A percentile compares a stretch with the other conserved stretches of the same genome.
phyloP scores from a whole-genome alignment of 306 rosid genomes.

The Fagus sylvatica region DNA sequence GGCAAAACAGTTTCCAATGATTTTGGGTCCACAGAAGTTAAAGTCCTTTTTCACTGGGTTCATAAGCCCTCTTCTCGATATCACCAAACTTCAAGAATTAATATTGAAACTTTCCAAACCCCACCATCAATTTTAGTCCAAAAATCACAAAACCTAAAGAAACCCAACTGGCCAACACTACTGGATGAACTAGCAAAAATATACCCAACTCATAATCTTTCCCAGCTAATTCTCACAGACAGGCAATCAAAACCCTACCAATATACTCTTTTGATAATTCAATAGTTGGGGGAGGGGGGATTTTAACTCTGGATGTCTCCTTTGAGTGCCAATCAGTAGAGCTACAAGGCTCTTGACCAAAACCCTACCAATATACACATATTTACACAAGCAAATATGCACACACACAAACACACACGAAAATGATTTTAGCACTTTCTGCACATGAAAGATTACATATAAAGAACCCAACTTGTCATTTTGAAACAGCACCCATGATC shows the following conservation, averaged over 20 bases:
- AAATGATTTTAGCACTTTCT: not conserved
- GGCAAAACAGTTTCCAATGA: not conserved
- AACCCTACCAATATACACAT: constrained; percentile 16
- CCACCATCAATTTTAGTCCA: too few species aligned
- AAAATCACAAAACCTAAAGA: too few species aligned
- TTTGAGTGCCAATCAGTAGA: too few species aligned
- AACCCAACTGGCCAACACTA: too few species aligned
- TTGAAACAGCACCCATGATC: not conserved
- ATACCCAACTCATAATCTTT: not conserved
- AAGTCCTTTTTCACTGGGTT: not conserved
- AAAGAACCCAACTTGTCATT: not conserved
- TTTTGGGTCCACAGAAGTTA: not conserved
- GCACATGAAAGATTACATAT: not conserved
- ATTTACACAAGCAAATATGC: not conserved
- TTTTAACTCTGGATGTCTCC: too few species aligned
- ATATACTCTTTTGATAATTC: not conserved
- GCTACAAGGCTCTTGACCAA: not conserved
- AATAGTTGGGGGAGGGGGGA: too few species aligned
- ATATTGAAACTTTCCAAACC: not conserved
- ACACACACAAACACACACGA: not conserved
- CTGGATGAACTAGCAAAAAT: too few species aligned
- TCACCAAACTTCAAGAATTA: not conserved
- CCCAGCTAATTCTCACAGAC: not conserved
- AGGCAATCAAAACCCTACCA: constrained; percentile 17
- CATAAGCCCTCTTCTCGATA: not conserved